Percentiles rank a stretch among this genome's conserved stretches.
Evolutionary conservation across 2,329 filamentous ascomycete species (phyloP).

Genomic region (Talaromyces sp.): DNA sequence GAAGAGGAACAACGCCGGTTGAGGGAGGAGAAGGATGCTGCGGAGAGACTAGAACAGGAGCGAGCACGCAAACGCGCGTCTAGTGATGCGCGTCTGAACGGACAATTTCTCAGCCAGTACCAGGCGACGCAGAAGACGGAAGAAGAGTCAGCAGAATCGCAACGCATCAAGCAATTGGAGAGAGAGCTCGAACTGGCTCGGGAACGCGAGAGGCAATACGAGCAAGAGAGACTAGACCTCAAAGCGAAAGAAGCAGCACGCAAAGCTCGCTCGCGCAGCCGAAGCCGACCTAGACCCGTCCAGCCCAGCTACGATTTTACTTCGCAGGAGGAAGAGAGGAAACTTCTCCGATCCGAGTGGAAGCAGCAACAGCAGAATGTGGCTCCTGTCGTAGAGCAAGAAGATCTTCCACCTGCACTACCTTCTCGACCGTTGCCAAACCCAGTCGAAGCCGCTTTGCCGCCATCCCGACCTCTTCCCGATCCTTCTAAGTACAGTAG

Average conservation of each 20-base stretch:
- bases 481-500: constrained; percentile 40
- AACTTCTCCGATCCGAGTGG: constrained; percentile 58
- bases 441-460: constrained; percentile 18
- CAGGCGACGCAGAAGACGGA: constrained; percentile 62
- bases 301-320: constrained; percentile 53
- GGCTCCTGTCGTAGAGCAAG: constrained; percentile 15
- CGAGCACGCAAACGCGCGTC: constrained; percentile 58
- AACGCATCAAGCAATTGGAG: constrained; percentile 77
- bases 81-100: constrained; percentile 68
- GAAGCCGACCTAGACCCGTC: constrained; percentile 31
- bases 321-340: constrained; percentile 60
- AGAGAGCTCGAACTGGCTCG: constrained; percentile 65
- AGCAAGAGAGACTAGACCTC: constrained; percentile 57
- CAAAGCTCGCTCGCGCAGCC: constrained; percentile 29
- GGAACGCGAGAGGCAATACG: constrained; percentile 63
- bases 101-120: constrained; percentile 85
- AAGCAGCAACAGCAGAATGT: constrained; percentile 38
- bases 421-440: constrained; percentile 27
- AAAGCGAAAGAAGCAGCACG: constrained; percentile 24
- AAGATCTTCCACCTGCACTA: constrained; percentile 24
- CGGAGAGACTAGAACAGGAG: constrained; percentile 65
- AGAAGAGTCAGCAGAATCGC: constrained; percentile 54
- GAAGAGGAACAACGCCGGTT: constrained; percentile 69
- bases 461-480: constrained; percentile 43
- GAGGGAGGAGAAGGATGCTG: constrained; percentile 69